These are phyloP conservation scores for Boletus semigastroideus DNA, from an alignment of 1,284 basidiomycete species.

Conservation along the genomic window DNA sequence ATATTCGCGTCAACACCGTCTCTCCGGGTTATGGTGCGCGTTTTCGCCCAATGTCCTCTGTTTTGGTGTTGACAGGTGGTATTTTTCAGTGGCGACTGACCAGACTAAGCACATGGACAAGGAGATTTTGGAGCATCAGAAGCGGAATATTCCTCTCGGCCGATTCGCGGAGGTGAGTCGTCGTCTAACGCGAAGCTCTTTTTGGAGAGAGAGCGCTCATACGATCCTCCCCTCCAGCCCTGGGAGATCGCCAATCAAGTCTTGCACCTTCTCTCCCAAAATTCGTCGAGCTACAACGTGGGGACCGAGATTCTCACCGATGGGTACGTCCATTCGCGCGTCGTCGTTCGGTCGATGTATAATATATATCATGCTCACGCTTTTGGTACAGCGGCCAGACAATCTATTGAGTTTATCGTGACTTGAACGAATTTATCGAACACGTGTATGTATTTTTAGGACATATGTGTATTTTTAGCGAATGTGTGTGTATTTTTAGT, in stretches of 20 bases:
- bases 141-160: conserved; percentile 37
- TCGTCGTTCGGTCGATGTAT: no score
- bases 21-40: conserved; percentile 57
- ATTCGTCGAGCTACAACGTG: no score
- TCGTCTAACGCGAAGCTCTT: no score
- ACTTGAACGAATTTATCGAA: no score
- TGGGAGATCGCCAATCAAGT: conserved; percentile 45
- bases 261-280: conserved; percentile 42
- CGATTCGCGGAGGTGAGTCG: conserved; percentile 40
- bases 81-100: conserved; percentile 35
- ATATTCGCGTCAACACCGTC: conserved; percentile 60
- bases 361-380: background rate
- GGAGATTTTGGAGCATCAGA: conserved; percentile 35
- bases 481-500: background rate
- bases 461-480: background rate
- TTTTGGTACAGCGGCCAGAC: conserved; percentile 28
- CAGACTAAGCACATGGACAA: conserved; percentile 39
- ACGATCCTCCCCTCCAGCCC: conserved; percentile 18
- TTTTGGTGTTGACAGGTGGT: conserved; percentile 8
- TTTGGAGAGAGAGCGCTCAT: no score
- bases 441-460: conserved; percentile 11
- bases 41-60: background rate
- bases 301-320: conserved; percentile 45
- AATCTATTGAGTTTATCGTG: no score
- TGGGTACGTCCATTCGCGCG: conserved; percentile 33